Percentiles rank a stretch among this genome's conserved stretches.
phyloP scores from a whole-genome alignment of 2,329 filamentous ascomycete species.

The Davidsoniella neocaledoniae region DNA sequence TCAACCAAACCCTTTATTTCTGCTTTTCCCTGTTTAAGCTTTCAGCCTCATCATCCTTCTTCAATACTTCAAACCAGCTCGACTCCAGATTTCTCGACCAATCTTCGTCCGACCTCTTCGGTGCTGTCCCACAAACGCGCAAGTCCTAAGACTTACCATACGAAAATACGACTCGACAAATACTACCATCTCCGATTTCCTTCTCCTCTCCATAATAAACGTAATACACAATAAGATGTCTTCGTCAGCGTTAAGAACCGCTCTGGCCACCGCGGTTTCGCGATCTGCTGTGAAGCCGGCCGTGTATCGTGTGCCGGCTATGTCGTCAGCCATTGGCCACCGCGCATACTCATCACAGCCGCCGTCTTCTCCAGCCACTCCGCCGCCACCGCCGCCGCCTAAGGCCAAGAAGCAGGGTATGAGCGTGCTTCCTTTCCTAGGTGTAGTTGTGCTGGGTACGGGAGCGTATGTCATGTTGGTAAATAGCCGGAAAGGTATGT shows the following conservation, averaged over 20 bases:
- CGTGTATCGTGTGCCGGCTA: background rate
- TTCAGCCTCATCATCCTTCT: too few relatives aligned
- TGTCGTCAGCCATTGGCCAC: slow-evolving; percentile 10
- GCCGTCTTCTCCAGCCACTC: background rate
- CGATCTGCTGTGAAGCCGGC: background rate
- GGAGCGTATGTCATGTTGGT: slow-evolving; percentile 34
- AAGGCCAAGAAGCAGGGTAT: slow-evolving; percentile 8
- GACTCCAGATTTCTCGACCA: too few relatives aligned
- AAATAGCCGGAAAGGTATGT: slow-evolving; percentile 31
- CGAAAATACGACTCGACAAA: too few relatives aligned
- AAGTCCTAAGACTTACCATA: too few relatives aligned
- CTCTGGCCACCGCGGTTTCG: background rate
- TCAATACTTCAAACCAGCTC: too few relatives aligned
- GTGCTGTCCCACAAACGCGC: too few relatives aligned
- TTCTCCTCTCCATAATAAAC: too few relatives aligned
- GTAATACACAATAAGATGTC: too few relatives aligned
- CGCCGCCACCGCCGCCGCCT: background rate
- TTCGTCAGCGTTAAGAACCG: slow-evolving; percentile 1
- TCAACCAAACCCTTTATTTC: too few relatives aligned
- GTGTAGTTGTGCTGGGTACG: slow-evolving; percentile 7
- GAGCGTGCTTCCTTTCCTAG: slow-evolving; percentile 10
- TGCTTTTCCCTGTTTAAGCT: too few relatives aligned
- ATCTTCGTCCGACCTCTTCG: too few relatives aligned
- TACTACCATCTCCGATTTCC: too few relatives aligned
- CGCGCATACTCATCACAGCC: background rate